Base-by-base conservation (phyloP, 768 basidiomycete genomes). In the Termitomyces sp. region DNA sequence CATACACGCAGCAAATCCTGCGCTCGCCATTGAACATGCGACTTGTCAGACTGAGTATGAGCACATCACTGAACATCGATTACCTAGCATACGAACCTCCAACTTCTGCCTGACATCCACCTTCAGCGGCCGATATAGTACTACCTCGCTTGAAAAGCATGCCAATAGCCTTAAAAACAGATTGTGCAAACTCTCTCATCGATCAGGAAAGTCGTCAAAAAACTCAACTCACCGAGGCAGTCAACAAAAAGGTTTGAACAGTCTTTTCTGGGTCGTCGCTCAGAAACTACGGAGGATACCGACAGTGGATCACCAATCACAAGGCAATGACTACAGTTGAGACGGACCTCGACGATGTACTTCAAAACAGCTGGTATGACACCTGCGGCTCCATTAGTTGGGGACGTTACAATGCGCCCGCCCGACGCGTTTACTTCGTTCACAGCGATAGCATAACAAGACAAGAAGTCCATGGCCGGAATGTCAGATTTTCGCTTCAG, bases 61-160 rank as follows among this genome's bases (percentile, higher is more conserved):
- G 26, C 6, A 40, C 11, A 7, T 24, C 22, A 34, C 11, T 14
- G 3, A 11, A 26, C 8, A 26, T 26, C 1, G 5, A 15, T 3
- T 28, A 3, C 24, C 11, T 10, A 38, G n/a, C 6, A 50, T 43
- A 64, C 73, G 30, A 65, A 88, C 88, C 88, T 68, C 95, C 95
- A 4, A 98, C 95, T 74, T 96, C 93, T 19, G 93, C 93, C 73
- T 93, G 91, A 68, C 93, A 96, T 11, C 86, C 93, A 19, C 95
- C 95, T 71, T 98, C 96, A 0, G 96, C 94, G 14, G 95, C 95
- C 45, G 89, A 91, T 49, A 98, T 97, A 2, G 95, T 96, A 58
- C 92, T 93, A n/a, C 94, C 93, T 56, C 95, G 83, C 68, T 98
- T 98, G 76, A 93, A 96, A 32, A 97, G 74, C 94, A 97, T 97